A percentile compares a stretch with the other conserved stretches of the same genome.
Conservation (phyloP, 78 protist species). For the Blattamonas nauphoetae region DNA sequence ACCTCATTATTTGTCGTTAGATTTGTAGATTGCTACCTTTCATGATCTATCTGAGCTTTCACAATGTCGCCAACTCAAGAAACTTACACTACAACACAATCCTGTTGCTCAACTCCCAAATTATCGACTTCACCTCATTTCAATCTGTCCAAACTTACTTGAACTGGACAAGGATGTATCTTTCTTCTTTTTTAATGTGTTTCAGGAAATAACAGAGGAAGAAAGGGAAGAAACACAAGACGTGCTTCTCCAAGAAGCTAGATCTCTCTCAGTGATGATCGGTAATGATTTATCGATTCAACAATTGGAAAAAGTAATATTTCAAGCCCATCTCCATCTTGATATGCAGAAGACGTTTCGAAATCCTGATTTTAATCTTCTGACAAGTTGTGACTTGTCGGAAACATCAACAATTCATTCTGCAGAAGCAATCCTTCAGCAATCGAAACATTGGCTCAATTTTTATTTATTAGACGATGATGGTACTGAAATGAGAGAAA, state of each 20-base stretch:
- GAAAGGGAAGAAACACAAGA: not conserved
- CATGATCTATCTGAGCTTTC: not conserved
- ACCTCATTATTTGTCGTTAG: not conserved
- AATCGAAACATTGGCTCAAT: too few species aligned
- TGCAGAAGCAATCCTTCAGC: too few species aligned
- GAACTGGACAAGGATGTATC: not conserved
- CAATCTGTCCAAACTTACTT: not conserved
- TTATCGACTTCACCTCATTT: not conserved
- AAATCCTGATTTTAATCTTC: too few species aligned
- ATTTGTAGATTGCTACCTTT: not conserved
- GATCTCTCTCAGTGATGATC: not conserved
- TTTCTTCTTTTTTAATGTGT: not conserved
- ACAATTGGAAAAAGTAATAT: not conserved
- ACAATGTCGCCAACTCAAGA: not conserved
- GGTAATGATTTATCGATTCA: not conserved
- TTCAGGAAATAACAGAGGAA: not conserved
- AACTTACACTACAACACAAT: not conserved
- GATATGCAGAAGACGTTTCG: too few species aligned
- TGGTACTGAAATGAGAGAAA: too few species aligned
- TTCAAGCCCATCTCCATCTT: too few species aligned
- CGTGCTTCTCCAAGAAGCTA: not conserved
- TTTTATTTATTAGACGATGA: too few species aligned
- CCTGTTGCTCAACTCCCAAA: not conserved
- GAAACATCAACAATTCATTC: too few species aligned
- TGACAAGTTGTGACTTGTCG: too few species aligned